Evolutionary conservation across 257 asterid genomes (phyloP).

Genomic region (Solanum megistacrolobum): DNA sequence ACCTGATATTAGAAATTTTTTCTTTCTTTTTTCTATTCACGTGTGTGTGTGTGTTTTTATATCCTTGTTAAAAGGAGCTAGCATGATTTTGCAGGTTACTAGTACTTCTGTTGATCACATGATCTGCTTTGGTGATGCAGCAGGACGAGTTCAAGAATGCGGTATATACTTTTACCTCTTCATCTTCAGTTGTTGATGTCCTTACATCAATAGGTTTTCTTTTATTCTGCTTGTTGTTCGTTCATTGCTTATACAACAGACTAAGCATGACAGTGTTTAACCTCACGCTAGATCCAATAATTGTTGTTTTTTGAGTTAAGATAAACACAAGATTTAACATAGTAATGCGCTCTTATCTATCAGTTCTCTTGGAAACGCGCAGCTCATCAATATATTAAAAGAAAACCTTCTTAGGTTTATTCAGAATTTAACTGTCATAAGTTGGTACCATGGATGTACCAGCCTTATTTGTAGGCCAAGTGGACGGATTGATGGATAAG

Average conservation of each 20-base stretch:
- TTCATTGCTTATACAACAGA: background rate
- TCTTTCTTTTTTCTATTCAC: background rate
- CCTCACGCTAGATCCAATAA: background rate
- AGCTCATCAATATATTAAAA: background rate
- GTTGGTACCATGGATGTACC: background rate
- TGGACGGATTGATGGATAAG: background rate
- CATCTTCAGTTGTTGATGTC: background rate
- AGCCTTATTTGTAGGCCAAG: background rate
- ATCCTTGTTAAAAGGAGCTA: background rate
- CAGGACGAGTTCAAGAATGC: slow-evolving; percentile 86
- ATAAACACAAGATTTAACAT: background rate
- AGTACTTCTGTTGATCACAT: slow-evolving; percentile 75
- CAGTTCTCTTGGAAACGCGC: background rate
- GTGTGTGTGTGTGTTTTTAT: background rate
- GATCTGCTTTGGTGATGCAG: slow-evolving; percentile 86
- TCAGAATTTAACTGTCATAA: background rate
- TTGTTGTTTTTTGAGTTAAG: background rate
- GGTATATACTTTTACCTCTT: slow-evolving; percentile 25
- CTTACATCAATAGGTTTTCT: background rate
- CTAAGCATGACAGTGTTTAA: background rate
- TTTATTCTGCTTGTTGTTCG: background rate
- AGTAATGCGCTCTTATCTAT: background rate
- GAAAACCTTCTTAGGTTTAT: background rate
- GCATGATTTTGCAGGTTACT: slow-evolving; percentile 48
- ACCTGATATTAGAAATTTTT: background rate